Evolutionary conservation across 2,329 filamentous ascomycete species (phyloP).

Genomic region (Trichoderma polysporum): DNA sequence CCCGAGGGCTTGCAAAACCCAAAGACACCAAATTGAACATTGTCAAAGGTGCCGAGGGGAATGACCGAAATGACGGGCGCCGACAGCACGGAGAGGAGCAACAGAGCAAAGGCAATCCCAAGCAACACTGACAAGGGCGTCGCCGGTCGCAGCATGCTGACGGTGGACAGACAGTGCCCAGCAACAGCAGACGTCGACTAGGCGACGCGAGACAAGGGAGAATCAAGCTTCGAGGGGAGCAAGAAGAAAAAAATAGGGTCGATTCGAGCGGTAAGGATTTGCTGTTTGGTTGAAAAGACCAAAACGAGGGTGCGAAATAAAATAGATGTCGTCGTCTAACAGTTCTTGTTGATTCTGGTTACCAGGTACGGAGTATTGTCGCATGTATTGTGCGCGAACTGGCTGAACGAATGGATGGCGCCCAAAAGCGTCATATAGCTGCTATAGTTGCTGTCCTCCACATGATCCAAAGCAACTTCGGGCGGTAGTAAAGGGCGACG

Average conservation of each 20-base stretch:
- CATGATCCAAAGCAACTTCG: conserved; percentile 7
- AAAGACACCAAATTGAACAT: conserved; percentile 86
- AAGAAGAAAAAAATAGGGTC: not conserved
- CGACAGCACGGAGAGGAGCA: conserved; percentile 85
- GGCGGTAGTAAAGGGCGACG: not conserved
- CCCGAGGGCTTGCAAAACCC: conserved; percentile 70
- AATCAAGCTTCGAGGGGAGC: not conserved
- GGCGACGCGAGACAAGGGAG: conserved; percentile 18
- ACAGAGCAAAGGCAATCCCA: conserved; percentile 77
- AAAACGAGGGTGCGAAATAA: not conserved
- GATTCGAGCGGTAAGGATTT: not conserved
- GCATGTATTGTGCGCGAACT: not conserved
- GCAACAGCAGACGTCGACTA: conserved; percentile 22
- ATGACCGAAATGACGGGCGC: conserved; percentile 85
- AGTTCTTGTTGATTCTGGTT: not conserved
- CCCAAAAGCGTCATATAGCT: conserved; percentile 4
- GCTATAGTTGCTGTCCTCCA: not conserved
- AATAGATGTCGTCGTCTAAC: not conserved
- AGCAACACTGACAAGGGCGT: conserved; percentile 88
- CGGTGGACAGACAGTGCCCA: conserved; percentile 27
- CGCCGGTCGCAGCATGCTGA: conserved; percentile 82
- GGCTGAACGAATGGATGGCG: conserved; percentile 12
- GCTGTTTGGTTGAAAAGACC: not conserved
- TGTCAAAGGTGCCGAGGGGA: conserved; percentile 73
- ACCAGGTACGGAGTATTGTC: not conserved